A percentile compares a stretch with the other conserved stretches of the same genome.
Conservation (phyloP, 352 stramenopile species). For the Globisporangium cystogenes region DNA sequence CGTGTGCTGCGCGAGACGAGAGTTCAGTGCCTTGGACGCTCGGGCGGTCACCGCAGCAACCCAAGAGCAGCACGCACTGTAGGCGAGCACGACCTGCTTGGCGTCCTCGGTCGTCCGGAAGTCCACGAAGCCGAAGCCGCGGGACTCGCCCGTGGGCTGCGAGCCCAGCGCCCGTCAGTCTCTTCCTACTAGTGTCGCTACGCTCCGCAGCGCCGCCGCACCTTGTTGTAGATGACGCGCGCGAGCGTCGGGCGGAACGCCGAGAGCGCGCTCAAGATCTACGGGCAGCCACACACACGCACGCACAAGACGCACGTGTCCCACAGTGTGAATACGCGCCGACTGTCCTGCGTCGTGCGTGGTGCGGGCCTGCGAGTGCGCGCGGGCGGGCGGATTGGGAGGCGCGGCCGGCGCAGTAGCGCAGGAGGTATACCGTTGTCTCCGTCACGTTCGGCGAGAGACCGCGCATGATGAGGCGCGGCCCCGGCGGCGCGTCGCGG, state of each 20-base stretch:
- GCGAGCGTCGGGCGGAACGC: conserved; percentile 42
- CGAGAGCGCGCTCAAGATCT: conserved; percentile 55
- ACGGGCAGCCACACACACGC: conserved; percentile 6
- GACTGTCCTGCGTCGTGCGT: background rate
- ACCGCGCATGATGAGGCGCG: conserved; percentile 58
- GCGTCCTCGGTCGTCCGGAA: conserved; percentile 57
- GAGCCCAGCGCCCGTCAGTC: background rate
- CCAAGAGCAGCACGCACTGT: conserved; percentile 35
- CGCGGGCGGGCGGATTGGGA: background rate
- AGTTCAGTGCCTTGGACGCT: too few relatives aligned
- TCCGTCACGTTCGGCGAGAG: conserved; percentile 46
- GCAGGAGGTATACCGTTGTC: conserved; percentile 44
- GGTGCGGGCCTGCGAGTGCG: background rate
- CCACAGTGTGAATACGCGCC: conserved; percentile 13
- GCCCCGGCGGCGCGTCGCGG: conserved; percentile 29
- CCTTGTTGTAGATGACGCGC: conserved; percentile 67
- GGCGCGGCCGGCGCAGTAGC: background rate
- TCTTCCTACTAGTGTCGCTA: background rate
- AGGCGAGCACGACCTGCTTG: conserved; percentile 43
- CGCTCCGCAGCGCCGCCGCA: too few relatives aligned
- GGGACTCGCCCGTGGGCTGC: conserved; percentile 50
- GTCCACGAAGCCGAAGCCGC: conserved; percentile 78
- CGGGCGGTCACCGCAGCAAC: too few relatives aligned
- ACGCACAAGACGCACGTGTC: conserved; percentile 5
- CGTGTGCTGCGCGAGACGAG: conserved; percentile 24